phyloP scores from a whole-genome alignment of 225 moss, liverwort and hornwort species.

The Straminergon stramineum region DNA sequence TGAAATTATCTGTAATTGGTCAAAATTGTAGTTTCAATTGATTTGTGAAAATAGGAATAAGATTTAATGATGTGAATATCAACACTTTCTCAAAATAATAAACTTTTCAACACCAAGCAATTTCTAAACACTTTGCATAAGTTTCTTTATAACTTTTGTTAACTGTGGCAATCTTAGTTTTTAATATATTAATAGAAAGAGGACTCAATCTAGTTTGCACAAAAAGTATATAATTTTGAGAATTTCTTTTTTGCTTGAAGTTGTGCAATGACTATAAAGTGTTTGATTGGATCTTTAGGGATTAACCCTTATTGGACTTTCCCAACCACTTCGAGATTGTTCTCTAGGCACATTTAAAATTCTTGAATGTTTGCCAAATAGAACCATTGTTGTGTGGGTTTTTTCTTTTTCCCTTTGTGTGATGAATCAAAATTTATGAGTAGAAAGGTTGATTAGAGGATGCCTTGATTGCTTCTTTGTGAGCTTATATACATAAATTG shows the following conservation, averaged over 20 bases:
- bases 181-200: too few relatives aligned
- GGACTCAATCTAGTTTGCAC: too few relatives aligned
- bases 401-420: too few relatives aligned
- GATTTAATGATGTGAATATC: background rate
- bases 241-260: too few relatives aligned
- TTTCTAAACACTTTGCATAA: background rate
- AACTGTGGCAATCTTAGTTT: too few relatives aligned
- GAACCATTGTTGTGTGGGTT: too few relatives aligned
- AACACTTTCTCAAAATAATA: background rate
- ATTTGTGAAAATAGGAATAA: background rate
- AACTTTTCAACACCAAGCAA: too few relatives aligned
- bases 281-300: background rate
- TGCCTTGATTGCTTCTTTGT: background rate
- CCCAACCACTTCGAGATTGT: too few relatives aligned
- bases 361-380: too few relatives aligned
- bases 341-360: too few relatives aligned
- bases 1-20: background rate
- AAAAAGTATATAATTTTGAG: too few relatives aligned
- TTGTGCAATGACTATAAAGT: background rate
- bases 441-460: background rate
- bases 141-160: background rate
- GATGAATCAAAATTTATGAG: too few relatives aligned
- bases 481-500: rapidly evolving
- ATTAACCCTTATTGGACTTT: background rate
- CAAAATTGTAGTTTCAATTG: background rate